A percentile compares a stretch with the other conserved stretches of the same genome.
Conservation (phyloP, 208 protist species). For the Angomonas ambiguus region DNA sequence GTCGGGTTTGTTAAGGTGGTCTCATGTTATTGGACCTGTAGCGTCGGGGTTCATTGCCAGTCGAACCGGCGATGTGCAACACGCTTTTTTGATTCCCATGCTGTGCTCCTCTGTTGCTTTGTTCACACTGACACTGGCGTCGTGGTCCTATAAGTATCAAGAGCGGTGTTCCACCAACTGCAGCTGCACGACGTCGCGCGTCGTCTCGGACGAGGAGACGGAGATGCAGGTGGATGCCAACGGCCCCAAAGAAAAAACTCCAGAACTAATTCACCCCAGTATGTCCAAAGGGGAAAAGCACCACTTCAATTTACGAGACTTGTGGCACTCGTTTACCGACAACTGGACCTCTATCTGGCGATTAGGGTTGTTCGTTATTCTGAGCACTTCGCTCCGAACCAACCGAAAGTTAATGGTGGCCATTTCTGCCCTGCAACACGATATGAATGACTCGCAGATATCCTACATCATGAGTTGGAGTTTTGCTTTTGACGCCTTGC, state of each 20-base stretch:
- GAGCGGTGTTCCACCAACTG: conserved; percentile 15
- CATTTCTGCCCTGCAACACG: conserved; percentile 55
- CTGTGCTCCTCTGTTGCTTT: conserved; percentile 27
- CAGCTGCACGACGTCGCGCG: conserved; percentile 10
- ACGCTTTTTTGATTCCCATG: conserved; percentile 59
- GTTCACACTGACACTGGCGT: conserved; percentile 22
- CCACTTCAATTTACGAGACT: conserved; percentile 19
- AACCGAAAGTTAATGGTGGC: conserved; percentile 82
- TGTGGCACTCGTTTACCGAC: conserved; percentile 49
- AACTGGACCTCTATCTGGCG: conserved; percentile 68
- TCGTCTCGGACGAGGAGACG: conserved; percentile 3
- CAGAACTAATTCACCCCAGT: conserved; percentile 19
- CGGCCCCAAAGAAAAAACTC: not conserved
- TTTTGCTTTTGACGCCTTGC: conserved; percentile 57
- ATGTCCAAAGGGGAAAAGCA: conserved; percentile 16
- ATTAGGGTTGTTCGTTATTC: conserved; percentile 68
- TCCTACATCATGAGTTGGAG: conserved; percentile 62
- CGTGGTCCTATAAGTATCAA: conserved; percentile 15
- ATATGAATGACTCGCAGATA: conserved; percentile 61
- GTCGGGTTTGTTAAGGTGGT: conserved; percentile 65
- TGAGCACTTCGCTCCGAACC: conserved; percentile 53
- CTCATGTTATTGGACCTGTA: conserved; percentile 69
- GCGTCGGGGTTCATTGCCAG: conserved; percentile 42
- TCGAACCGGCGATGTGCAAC: conserved; percentile 28
- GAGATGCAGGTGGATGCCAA: not conserved